Conservation (phyloP, 306 rosid genomes). For the Sicyos baderoa region DNA sequence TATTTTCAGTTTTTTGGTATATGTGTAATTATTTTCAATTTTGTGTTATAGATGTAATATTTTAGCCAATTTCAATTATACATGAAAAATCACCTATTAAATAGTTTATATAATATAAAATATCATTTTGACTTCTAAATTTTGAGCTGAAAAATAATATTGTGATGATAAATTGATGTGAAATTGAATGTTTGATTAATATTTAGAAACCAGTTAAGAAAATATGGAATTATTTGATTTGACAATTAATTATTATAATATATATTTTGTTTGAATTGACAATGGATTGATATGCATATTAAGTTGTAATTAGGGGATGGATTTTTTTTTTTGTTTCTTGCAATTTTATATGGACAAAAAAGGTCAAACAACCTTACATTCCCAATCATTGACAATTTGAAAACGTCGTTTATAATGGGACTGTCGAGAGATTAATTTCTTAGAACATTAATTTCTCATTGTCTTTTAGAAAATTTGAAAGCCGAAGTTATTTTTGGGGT, state of each 20-base stretch:
- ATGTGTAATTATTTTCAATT: no score
- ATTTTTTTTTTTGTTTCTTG: background rate
- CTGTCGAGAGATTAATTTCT: background rate
- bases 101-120: no score
- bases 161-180: background rate
- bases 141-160: no score
- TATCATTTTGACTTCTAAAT: no score
- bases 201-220: background rate
- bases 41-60: no score
- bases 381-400: background rate
- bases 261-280: background rate
- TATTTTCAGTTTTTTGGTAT: no score
- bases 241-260: background rate
- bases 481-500: background rate
- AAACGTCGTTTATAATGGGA: background rate
- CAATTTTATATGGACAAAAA: background rate
- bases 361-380: background rate
- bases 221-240: background rate
- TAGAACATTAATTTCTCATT: background rate
- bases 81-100: no score
- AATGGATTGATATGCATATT: background rate
- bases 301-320: background rate
- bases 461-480: background rate
- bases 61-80: no score
- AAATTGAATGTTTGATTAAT: background rate